Percentiles rank a stretch among this genome's conserved stretches.
Conservation (phyloP, 768 basidiomycete genomes). For the Floccularia luteovirens region DNA sequence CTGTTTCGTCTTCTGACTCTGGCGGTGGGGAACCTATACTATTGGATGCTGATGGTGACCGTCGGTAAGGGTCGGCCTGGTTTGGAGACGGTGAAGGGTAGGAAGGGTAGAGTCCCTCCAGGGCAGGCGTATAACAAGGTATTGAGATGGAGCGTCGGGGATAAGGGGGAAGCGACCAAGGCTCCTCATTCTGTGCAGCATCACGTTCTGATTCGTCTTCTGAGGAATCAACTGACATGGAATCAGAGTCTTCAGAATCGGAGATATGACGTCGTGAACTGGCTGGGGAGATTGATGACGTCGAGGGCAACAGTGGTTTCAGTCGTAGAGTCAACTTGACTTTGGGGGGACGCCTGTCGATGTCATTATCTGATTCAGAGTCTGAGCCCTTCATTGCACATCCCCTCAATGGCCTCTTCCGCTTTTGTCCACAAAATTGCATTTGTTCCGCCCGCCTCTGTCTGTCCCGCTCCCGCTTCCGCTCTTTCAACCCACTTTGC, state of each 20-base stretch:
- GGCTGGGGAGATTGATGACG: constrained; percentile 18
- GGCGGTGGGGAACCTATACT: constrained; percentile 64
- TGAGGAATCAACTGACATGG: constrained; percentile 35
- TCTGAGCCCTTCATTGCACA: constrained; percentile 15
- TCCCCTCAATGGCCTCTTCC: constrained; percentile 33
- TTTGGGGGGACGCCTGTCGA: constrained; percentile 45
- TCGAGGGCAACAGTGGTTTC: constrained; percentile 32
- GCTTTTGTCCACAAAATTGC: constrained; percentile 30
- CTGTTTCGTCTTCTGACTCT: constrained; percentile 59
- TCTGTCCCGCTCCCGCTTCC: constrained; percentile 18
- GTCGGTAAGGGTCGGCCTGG: constrained; percentile 29
- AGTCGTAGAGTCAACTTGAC: constrained; percentile 67
- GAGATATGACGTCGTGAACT: constrained; percentile 12
- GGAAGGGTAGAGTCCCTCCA: constrained; percentile 24
- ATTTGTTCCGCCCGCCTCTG: constrained; percentile 13
- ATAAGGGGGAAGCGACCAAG: constrained; percentile 48
- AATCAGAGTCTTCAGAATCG: constrained; percentile 26
- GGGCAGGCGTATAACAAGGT: constrained; percentile 44
- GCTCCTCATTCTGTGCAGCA: constrained; percentile 23
- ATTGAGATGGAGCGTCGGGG: constrained; percentile 52
- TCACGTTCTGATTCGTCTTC: constrained; percentile 25
- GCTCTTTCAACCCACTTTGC: constrained; percentile 12
- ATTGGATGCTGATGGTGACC: constrained; percentile 51
- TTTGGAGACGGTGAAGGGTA: constrained; percentile 14
- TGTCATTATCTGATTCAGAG: constrained; percentile 26